A percentile compares a stretch with the other conserved stretches of the same genome.
Evolutionary conservation across 768 basidiomycete species (phyloP).

Genomic region (Ephemerocybe angulata): DNA sequence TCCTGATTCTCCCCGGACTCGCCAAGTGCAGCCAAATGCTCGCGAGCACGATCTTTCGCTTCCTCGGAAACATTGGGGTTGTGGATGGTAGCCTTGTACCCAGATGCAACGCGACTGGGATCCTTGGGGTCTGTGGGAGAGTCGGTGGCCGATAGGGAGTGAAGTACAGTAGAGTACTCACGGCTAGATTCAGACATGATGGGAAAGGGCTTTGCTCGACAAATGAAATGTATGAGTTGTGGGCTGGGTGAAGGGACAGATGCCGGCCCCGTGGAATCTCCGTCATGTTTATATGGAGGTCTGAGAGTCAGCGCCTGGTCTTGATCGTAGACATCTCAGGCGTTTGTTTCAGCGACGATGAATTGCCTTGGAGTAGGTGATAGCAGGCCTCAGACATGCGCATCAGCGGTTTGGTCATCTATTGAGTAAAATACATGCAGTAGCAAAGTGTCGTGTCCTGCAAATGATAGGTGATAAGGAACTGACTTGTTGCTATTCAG

Average conservation of each 20-base stretch:
- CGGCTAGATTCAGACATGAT: neutral
- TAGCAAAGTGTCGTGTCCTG: neutral
- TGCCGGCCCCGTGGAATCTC: too few relatives aligned
- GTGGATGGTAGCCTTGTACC: conserved; percentile 54
- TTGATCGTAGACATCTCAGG: too few relatives aligned
- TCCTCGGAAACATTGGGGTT: conserved; percentile 53
- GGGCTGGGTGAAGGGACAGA: too few relatives aligned
- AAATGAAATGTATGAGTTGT: too few relatives aligned
- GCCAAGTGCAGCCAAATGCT: conserved; percentile 16
- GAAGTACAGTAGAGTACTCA: neutral
- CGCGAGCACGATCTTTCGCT: conserved; percentile 44
- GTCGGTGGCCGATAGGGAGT: neutral
- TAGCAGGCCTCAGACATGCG: too few relatives aligned
- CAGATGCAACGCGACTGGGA: conserved; percentile 35
- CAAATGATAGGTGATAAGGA: neutral
- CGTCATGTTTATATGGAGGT: too few relatives aligned
- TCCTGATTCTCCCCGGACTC: neutral
- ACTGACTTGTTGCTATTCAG: neutral
- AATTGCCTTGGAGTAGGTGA: too few relatives aligned
- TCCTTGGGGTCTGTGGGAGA: conserved; percentile 15
- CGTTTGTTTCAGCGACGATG: too few relatives aligned
- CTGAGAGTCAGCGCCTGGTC: too few relatives aligned
- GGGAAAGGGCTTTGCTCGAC: neutral
- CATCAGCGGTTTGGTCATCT: too few relatives aligned
- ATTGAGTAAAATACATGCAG: too few relatives aligned